Evolutionary conservation across 331 rosid genomes (phyloP), one percentile per base, ranked within the genome.

Genomic region (Pyracantha coccinea): DNA sequence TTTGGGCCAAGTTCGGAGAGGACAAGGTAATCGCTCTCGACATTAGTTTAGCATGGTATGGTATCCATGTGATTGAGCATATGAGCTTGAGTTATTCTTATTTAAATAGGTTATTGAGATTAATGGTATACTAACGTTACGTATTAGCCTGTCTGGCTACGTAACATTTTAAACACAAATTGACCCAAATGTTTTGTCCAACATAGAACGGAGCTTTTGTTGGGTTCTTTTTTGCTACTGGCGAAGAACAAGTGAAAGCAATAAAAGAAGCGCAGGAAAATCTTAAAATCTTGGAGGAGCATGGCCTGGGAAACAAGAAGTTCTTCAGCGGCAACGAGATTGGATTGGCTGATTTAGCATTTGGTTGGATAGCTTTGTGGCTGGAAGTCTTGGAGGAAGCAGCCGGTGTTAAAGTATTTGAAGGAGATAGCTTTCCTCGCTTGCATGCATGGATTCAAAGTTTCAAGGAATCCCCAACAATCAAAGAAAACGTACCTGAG

Each of bases 1-100:
- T 85, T 38, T 85, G 87, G 87, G 27, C 73, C 13, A 73, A 79
- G 6, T 73, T 29, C 58, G 64, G 13, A 23, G 47, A 4, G 6
- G 77, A 45, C 2, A 44, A 35, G 79, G 83, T 67, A 19, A 31
- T n/a, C 4, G 45, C 45, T 38, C 45, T 38, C 14, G 45, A 38
- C 45, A 10, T 38, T 11, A 10, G 45, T 38, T 38, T 38, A 38
- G 14, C 45, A 10, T 38, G 4, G 10, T 38, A 38, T 38, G 45
- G 13, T 38, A 38, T 10, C 14, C 45, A 38, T 38, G 14, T 38
- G 45, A 38, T 10, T 38, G 45, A 38, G 45, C 45, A 38, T 35
- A 33, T 9, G 44, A 35, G 44, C n/a, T n/a, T n/a, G 29, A 27
- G 29, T 41, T 41, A 41, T 41, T 41, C 0, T 41, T 41, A 41